A percentile compares a stretch with the other conserved stretches of the same genome.
Evolutionary conservation across 345 rosid species (phyloP).

Genomic region (Raphanus sativus): DNA sequence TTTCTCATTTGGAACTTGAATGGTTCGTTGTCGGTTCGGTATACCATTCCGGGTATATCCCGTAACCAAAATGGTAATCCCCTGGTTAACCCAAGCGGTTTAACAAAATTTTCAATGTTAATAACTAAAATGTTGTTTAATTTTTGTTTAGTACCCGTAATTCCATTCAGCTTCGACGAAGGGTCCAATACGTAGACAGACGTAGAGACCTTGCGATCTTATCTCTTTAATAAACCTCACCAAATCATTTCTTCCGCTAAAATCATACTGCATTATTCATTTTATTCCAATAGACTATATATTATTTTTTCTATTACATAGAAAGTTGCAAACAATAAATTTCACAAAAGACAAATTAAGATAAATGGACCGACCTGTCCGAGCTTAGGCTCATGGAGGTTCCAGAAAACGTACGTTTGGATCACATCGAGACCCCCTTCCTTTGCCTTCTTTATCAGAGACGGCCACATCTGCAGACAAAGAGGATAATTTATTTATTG

Average conservation of each 20-base stretch:
- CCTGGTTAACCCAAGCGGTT: slow-evolving; percentile 39
- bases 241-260: slow-evolving; percentile 74
- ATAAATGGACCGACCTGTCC: slow-evolving; percentile 54
- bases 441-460: slow-evolving; percentile 73
- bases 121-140: not conserved
- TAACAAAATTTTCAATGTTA: not conserved
- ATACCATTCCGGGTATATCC: slow-evolving; percentile 71
- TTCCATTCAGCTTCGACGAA: slow-evolving; percentile 84
- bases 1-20: slow-evolving; percentile 79
- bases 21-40: slow-evolving; percentile 71
- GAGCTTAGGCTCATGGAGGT: slow-evolving; percentile 78
- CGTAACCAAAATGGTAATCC: slow-evolving; percentile 91
- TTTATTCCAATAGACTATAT: not conserved
- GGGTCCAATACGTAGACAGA: slow-evolving; percentile 82
- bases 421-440: slow-evolving; percentile 92
- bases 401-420: slow-evolving; percentile 95
- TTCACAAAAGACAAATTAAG: not conserved
- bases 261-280: slow-evolving; percentile 60
- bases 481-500: not conserved
- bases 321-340: not conserved
- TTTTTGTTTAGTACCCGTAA: slow-evolving; percentile 56
- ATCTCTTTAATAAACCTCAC: slow-evolving; percentile 73
- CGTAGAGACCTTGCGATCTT: slow-evolving; percentile 78
- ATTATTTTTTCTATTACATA: too few relatives aligned
- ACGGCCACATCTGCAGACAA: slow-evolving; percentile 79